Evolutionary conservation across 768 basidiomycete species (phyloP).

Genomic region (Auricularia heimuer): DNA sequence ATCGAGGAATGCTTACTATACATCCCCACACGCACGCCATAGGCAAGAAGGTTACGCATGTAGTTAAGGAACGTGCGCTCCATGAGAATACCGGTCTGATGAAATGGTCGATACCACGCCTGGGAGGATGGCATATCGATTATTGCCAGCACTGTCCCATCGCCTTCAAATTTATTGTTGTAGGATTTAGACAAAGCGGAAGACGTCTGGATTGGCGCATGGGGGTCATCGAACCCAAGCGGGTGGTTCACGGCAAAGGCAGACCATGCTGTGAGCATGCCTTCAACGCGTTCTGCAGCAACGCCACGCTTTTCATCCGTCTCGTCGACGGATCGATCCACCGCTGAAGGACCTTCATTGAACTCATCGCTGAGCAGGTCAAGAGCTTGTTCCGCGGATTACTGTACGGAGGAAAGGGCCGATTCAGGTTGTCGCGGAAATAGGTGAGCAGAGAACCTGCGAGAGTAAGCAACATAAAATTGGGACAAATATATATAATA

Average conservation of each 20-base stretch:
- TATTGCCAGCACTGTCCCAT: no score
- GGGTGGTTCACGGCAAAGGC: not conserved
- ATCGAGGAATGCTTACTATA: constrained; percentile 18
- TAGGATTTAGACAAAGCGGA: no score
- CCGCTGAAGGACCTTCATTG: constrained; percentile 26
- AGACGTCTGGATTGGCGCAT: no score
- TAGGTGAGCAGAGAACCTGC: constrained; percentile 18
- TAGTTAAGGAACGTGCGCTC: constrained; percentile 42
- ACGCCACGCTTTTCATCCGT: not conserved
- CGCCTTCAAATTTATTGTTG: no score
- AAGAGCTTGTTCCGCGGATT: constrained; percentile 52
- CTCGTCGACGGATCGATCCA: not conserved
- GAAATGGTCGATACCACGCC: constrained; percentile 13
- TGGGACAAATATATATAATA: constrained; percentile 3
- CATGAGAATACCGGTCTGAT: constrained; percentile 37
- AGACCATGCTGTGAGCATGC: not conserved
- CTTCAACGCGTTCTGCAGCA: not conserved
- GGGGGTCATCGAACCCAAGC: not conserved
- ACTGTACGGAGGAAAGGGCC: constrained; percentile 25
- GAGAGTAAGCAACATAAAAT: constrained; percentile 25
- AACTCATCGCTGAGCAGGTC: constrained; percentile 47
- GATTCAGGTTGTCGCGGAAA: constrained; percentile 16
- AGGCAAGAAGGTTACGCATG: constrained; percentile 44
- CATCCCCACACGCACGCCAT: constrained; percentile 48
- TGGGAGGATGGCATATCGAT: not conserved